Base-by-base conservation (phyloP, 768 basidiomycete genomes). In the Pisolithus marmoratus region DNA sequence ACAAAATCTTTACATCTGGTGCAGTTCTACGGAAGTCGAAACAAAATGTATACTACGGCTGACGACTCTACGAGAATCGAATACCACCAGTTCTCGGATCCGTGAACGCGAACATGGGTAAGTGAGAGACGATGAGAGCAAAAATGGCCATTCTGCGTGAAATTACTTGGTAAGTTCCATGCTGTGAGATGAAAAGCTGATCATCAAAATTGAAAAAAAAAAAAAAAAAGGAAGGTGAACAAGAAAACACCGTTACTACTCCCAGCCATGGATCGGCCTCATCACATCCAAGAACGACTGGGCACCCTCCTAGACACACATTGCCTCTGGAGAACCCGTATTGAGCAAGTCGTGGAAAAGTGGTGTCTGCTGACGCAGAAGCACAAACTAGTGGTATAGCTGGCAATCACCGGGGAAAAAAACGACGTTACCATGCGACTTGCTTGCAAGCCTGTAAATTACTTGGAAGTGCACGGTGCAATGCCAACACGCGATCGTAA, bases 131-230 rank as follows among this genome's bases (percentile, higher is more conserved):
- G 51, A 68, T 46, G 14, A 68, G 57, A 38, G 58, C 68, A 42
- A 68, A 66, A 49, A 63, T 43, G 41, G 66, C 68, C 57, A 70
- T 70, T 64, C 66, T 70, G 57, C 63, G 59, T 46, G 61, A 58
- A 58, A 44, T 58, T 38, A 52, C 64, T 55, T 59, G 64, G 61
- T 67, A 51, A 65, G 59, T 49, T 43, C 58, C 53, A 59, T 53
- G 59, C 55, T 49, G 54, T 43, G 46, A 14, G 17, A 14, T 38
- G 47, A 48, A 43, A 40, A 46, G 7, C 58, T 56, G 54, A n/a
- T 45, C 46, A 37, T 23, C 40, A 38, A 14, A 52, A 47, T 19
- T 36, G n/a, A n/a, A n/a, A n/a, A n/a, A n/a, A n/a, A n/a, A n/a
- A n/a, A n/a, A n/a, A n/a, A n/a, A n/a, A n/a, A n/a, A 41, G 40